Conservation (phyloP, 768 basidiomycete species). For the Saitozyma podzolica region DNA sequence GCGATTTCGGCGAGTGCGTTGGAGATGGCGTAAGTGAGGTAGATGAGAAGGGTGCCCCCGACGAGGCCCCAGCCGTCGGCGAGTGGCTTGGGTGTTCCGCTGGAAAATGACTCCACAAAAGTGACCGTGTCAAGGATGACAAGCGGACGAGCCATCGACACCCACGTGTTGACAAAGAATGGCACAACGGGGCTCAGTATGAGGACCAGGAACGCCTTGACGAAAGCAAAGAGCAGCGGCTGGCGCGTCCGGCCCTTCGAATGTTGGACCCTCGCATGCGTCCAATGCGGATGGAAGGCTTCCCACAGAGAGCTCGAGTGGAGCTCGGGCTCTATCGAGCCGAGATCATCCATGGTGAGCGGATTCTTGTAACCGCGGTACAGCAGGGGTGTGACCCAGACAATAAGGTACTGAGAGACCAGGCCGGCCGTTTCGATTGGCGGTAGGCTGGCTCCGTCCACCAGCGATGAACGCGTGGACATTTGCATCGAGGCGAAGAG, state of each 20-base stretch:
- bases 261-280: not conserved
- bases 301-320: slow-evolving; percentile 11
- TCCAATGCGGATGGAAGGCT: slow-evolving; percentile 11
- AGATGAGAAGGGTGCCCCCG: slow-evolving; percentile 15
- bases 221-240: slow-evolving; percentile 13
- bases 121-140: slow-evolving; percentile 13
- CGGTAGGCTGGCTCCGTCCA: slow-evolving; percentile 8
- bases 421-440: slow-evolving; percentile 16
- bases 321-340: slow-evolving; percentile 14
- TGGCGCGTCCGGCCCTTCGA: slow-evolving; percentile 8
- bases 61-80: slow-evolving; percentile 26
- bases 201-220: not conserved
- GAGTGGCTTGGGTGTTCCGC: slow-evolving; percentile 4
- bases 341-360: slow-evolving; percentile 13
- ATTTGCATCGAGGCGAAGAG: slow-evolving; percentile 21
- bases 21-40: slow-evolving; percentile 13
- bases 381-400: slow-evolving; percentile 16
- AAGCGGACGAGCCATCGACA: slow-evolving; percentile 15
- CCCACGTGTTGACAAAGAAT: slow-evolving; percentile 6
- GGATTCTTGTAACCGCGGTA: slow-evolving; percentile 16
- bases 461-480: slow-evolving; percentile 10
- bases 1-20: slow-evolving; percentile 14
- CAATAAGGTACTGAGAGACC: slow-evolving; percentile 14
- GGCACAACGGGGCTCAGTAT: slow-evolving; percentile 17
- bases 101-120: slow-evolving; percentile 18